Base-by-base conservation (phyloP, 2,329 filamentous ascomycete genomes). In the Colletotrichum tanaceti region DNA sequence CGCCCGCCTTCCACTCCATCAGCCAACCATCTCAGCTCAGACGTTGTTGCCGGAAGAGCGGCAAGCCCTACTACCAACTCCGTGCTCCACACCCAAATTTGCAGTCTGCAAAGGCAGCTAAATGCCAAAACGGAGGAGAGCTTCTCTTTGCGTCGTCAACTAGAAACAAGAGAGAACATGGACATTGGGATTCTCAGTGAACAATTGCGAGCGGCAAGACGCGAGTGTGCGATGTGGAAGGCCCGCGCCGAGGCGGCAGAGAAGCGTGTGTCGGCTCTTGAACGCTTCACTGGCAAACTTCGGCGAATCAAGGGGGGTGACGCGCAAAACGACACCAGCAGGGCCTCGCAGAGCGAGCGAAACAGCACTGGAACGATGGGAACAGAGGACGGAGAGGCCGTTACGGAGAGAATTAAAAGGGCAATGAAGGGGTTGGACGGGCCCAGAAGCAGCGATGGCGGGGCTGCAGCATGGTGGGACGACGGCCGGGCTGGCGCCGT, bases 201-300 rank as follows among this genome's bases (percentile, higher is more conserved):
- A 71, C 80, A 86, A 71, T 73, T 90, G 52, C 76, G 82, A 22
- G 76, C 78, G 22, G 75, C 80, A 4, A 81, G 79, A 58, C 75
- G 77, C 41, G 84, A 86, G 54, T 74, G 79, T 41, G 73, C 77
- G 38, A 80, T 78, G 70, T 91, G 88, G 89, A 84, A 80, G 70
- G 81, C 80, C 39, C 79, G 86, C 39, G 89, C 89, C 0, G 82
- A 87, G 72, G 79, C 81, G 4, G 87, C 87, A 0, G 88, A 91
- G 77, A 81, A 78, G 68, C 80, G 84, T 57, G 74, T 89, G 20
- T 79, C 80, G 4, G 80, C 83, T 28, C 82, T 86, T 67, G 81
- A 86, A 73, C 75, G 77, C 47, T 82, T 85, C 67, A 80, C 79
- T 4, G 68, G 74, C 16, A 75, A 76, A 28, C 47, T 82, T 39